These are phyloP conservation scores for Mortierella hygrophila DNA, from an alignment of 192 early-diverging fungal species.

Conservation along the genomic window DNA sequence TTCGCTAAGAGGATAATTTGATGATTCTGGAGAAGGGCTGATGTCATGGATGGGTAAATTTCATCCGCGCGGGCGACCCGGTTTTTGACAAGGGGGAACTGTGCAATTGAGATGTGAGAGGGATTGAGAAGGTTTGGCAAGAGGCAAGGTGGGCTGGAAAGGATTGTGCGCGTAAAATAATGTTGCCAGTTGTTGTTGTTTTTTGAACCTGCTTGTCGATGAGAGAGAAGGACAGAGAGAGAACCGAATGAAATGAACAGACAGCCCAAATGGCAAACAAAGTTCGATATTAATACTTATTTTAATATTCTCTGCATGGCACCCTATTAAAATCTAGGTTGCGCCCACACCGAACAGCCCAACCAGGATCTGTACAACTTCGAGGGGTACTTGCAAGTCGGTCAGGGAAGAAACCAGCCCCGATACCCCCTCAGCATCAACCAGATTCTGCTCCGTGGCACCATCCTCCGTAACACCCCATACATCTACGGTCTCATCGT, in stretches of 20 bases:
- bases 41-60: constrained; percentile 7
- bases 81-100: not conserved
- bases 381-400: constrained; percentile 81
- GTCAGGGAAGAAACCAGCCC: constrained; percentile 43
- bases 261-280: not conserved
- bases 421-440: constrained; percentile 80
- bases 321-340: constrained; percentile 31
- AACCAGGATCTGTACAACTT: constrained; percentile 88
- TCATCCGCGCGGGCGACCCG: not conserved
- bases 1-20: not conserved
- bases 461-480: constrained; percentile 85
- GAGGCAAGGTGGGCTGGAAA: not conserved
- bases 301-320: constrained; percentile 16
- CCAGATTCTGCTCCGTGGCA: constrained; percentile 88
- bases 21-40: not conserved
- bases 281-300: constrained; percentile 6
- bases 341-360: constrained; percentile 76
- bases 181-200: not conserved
- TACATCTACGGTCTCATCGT: constrained; percentile 84
- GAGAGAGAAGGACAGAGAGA: too few relatives aligned
- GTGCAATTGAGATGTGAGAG: not conserved
- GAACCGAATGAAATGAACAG: not conserved
- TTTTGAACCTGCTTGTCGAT: not conserved
- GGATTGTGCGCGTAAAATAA: not conserved
- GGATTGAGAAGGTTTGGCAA: not conserved